Base-by-base conservation (phyloP, 1,139 yeast species). In the Suhomyces bolitotheri region DNA sequence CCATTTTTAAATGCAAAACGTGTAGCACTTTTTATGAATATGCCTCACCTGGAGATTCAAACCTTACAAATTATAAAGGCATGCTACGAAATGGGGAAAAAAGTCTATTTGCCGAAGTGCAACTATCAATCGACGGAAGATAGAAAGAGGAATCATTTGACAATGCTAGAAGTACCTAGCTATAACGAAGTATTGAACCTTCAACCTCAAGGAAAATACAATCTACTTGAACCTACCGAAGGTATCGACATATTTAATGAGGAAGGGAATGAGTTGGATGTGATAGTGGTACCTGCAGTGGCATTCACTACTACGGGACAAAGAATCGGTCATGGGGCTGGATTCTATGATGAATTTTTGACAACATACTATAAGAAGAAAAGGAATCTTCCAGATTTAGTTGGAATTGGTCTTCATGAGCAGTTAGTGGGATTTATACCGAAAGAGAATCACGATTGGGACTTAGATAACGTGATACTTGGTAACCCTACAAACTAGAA, bases 281-380 rank as follows among this genome's bases (percentile, higher is more conserved):
- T 89, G 17, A 65, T 92, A 7, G 60, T 92, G 2, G 67, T 92
- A 0, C 98, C 97, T 0, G 97, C 95, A 0, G 82, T 92, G 1
- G 96, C 88, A 1, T 90, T 87, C 54, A 71, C 83, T 3, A 47
- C 41, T 1, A 35, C 48, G 7, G 77, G 81, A 33, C 63, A 68
- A 22, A 60, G 98, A 39, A 57, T 92, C 36, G 98, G 97, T 1
- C 96, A 89, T 56, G 98, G 98, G 1, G 94, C 82, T 8, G 98
- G 97, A 0, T 89, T 76, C 58, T 92, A 92, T 57, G 97, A 92
- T 56, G 87, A 82, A 46, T 90, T 78, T 54, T 68, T 88, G 25
- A 62, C 66, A 24, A 63, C 80, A 28, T 80, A 80, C 50, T 33
- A 50, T n/a, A 49, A 56, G 21, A 58, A 55, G 46, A 57, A 61